phyloP scores from a whole-genome alignment of 2,329 filamentous ascomycete genomes.

The Colletotrichum salicis region DNA sequence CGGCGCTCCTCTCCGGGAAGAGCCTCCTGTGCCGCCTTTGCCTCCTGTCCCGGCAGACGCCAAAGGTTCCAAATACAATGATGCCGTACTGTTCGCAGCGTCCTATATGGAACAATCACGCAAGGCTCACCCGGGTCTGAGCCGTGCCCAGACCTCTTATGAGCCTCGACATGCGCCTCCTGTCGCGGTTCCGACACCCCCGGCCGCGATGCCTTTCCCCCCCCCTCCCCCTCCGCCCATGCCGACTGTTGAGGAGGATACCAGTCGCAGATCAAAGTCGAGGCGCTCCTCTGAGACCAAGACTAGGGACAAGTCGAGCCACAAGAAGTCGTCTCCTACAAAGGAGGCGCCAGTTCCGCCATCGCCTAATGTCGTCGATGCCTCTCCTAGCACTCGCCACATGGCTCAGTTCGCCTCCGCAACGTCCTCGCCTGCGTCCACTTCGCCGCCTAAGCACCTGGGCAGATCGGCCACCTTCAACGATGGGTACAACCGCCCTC shows the following conservation, averaged over 20 bases:
- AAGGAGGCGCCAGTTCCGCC: conserved; percentile 30
- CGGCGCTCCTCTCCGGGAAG: background rate
- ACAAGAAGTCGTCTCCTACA: conserved; percentile 35
- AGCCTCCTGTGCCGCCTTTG: conserved; percentile 1
- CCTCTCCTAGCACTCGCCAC: conserved; percentile 46
- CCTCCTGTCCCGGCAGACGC: conserved; percentile 10
- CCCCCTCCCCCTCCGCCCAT: conserved; percentile 25
- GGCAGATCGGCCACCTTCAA: conserved; percentile 48
- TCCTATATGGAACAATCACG: conserved; percentile 34
- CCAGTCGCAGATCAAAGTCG: conserved; percentile 33
- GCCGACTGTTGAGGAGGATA: conserved; percentile 29
- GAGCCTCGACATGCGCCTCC: conserved; percentile 21
- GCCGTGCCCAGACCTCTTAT: conserved; percentile 22
- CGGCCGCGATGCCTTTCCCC: conserved; percentile 10
- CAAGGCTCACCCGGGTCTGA: conserved; percentile 15
- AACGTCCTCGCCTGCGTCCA: conserved; percentile 40
- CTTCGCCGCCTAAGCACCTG: conserved; percentile 46
- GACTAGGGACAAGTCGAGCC: conserved; percentile 33
- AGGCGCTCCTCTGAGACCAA: conserved; percentile 36
- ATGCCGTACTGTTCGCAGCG: conserved; percentile 29
- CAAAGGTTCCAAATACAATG: conserved; percentile 10
- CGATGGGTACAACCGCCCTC: conserved; percentile 43
- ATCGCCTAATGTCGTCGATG: conserved; percentile 38
- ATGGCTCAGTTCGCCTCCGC: conserved; percentile 41
- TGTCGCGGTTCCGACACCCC: conserved; percentile 30